Conservation (phyloP, 768 basidiomycete species). For the Guyanaporus albipodus region DNA sequence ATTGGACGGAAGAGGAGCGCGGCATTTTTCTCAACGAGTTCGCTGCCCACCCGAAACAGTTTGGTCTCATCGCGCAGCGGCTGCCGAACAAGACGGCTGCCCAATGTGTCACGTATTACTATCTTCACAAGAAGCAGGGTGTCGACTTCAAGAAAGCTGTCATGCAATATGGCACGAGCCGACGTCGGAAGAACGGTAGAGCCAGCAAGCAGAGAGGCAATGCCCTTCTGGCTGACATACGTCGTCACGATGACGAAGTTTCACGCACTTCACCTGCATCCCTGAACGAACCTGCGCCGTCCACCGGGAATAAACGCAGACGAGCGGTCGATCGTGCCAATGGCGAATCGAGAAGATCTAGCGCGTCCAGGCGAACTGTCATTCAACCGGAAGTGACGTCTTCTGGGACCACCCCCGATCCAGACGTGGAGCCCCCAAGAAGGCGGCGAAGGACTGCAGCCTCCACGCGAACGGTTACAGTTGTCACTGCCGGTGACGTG, state of each 20-base stretch:
- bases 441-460: conserved; percentile 37
- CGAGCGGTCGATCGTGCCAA: conserved; percentile 32
- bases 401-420: conserved; percentile 53
- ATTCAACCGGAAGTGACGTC: conserved; percentile 48
- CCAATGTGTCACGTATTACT: conserved; percentile 92
- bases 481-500: conserved; percentile 32
- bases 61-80: conserved; percentile 82
- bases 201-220: conserved; percentile 78
- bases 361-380: conserved; percentile 36
- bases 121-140: conserved; percentile 84
- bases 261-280: conserved; percentile 24
- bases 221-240: conserved; percentile 76
- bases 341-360: conserved; percentile 34
- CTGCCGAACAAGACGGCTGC: conserved; percentile 81
- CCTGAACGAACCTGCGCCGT: conserved; percentile 22
- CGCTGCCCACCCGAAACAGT: conserved; percentile 87
- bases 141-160: conserved; percentile 84
- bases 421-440: conserved; percentile 57
- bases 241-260: conserved; percentile 59
- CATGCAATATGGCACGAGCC: conserved; percentile 59
- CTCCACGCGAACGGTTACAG: conserved; percentile 25
- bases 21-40: conserved; percentile 75
- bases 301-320: conserved; percentile 39
- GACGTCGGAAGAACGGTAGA: conserved; percentile 55
- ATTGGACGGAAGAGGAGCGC: conserved; percentile 88